Percentiles rank a stretch among this genome's conserved stretches.
phyloP scores from a whole-genome alignment of 768 basidiomycete species.

The Collybia sordida region DNA sequence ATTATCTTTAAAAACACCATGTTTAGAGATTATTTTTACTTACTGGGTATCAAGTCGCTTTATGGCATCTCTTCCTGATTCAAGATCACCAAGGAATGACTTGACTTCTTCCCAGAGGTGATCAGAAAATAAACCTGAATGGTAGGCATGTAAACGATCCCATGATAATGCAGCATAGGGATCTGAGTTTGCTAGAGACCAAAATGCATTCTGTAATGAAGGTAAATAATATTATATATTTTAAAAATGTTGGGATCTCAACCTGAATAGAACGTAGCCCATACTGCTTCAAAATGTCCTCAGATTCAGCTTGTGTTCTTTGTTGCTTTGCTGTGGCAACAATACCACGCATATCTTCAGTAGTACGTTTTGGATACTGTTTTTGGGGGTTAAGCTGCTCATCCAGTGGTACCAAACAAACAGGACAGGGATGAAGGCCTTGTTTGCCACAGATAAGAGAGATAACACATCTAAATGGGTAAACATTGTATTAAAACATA shows the following conservation, averaged over 20 bases:
- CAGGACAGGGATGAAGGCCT: slow-evolving; percentile 36
- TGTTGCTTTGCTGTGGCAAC: slow-evolving; percentile 8
- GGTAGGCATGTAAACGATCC: slow-evolving; percentile 36
- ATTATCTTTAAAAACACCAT: neutral
- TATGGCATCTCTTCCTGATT: slow-evolving; percentile 3
- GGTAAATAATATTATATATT: slow-evolving; percentile 4
- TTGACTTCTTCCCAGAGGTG: slow-evolving; percentile 29
- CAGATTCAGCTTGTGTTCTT: slow-evolving; percentile 5
- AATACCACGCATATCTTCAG: slow-evolving; percentile 14
- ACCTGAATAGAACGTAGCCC: slow-evolving; percentile 23
- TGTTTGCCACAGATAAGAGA: too few species aligned
- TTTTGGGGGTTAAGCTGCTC: slow-evolving; percentile 21
- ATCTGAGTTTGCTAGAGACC: slow-evolving; percentile 31
- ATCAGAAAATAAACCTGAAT: slow-evolving; percentile 29
- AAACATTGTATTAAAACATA: too few species aligned
- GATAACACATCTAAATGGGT: too few species aligned
- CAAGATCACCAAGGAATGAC: slow-evolving; percentile 12
- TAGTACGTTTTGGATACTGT: slow-evolving; percentile 8
- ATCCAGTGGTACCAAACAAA: slow-evolving; percentile 31
- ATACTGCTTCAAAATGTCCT: slow-evolving; percentile 19
- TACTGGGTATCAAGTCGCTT: slow-evolving; percentile 24
- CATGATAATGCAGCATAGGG: slow-evolving; percentile 32
- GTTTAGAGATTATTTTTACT: too few species aligned
- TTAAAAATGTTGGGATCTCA: too few species aligned
- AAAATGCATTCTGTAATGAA: slow-evolving; percentile 38